These are phyloP conservation scores for Scenedesmus sp. DNA, from an alignment of 163 green algal species.

Conservation along the genomic window DNA sequence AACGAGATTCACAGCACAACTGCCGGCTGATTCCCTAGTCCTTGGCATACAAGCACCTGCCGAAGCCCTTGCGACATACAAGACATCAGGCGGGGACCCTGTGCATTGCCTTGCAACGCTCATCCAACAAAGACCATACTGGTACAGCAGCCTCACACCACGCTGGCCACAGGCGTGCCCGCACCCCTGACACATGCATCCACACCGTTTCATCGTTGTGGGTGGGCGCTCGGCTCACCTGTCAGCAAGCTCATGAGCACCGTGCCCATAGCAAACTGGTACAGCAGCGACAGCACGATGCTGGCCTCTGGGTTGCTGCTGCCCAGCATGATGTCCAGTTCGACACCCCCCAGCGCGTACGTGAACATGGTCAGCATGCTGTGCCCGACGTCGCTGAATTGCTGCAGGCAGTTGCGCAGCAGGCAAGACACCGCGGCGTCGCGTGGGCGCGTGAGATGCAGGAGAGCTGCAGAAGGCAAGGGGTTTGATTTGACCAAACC, in stretches of 20 bases:
- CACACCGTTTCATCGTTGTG: no score
- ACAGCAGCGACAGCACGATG: slow-evolving; percentile 48
- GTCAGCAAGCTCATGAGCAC: slow-evolving; percentile 63
- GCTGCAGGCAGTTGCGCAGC: slow-evolving; percentile 18
- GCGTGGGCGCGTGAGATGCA: no score
- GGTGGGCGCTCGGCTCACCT: background rate
- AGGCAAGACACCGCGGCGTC: background rate
- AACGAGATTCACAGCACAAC: no score
- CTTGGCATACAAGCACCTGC: no score
- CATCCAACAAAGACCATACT: slow-evolving; percentile 33
- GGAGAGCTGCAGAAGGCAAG: no score
- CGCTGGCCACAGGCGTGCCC: no score
- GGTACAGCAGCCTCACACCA: slow-evolving; percentile 1
- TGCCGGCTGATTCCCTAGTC: no score
- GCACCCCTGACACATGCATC: no score
- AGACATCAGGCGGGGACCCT: no score
- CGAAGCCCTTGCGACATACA: no score
- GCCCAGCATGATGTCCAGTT: slow-evolving; percentile 54
- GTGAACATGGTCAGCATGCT: slow-evolving; percentile 53
- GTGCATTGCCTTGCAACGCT: no score
- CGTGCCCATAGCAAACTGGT: slow-evolving; percentile 59
- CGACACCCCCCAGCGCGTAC: slow-evolving; percentile 32
- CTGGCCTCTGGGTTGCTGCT: slow-evolving; percentile 46
- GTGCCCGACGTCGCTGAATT: slow-evolving; percentile 46
- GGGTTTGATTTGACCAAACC: no score